A percentile compares a stretch with the other conserved stretches of the same genome.
Evolutionary conservation across 306 rosid genomes (phyloP).

Genomic region (Fagus sylvatica): DNA sequence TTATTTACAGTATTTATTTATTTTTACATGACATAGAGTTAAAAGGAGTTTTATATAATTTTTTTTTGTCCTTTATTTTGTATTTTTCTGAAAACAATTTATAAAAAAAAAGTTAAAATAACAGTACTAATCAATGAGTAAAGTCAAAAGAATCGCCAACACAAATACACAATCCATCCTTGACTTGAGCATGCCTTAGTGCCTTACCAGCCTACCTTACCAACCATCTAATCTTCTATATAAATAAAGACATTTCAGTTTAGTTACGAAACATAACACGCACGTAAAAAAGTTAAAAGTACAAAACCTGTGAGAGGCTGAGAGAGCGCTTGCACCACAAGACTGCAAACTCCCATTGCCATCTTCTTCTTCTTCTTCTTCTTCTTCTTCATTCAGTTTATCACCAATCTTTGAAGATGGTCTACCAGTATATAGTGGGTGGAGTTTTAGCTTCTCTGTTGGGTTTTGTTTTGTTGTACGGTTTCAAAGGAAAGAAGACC

Average conservation of each 20-base stretch:
- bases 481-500: constrained; percentile 35
- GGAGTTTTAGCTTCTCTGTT: constrained; percentile 47
- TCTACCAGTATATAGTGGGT: constrained; percentile 37
- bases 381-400: not conserved
- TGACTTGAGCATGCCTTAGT: too few relatives aligned
- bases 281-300: not conserved
- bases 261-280: not conserved
- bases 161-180: too few relatives aligned
- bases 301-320: not conserved
- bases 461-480: constrained; percentile 37
- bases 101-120: too few relatives aligned
- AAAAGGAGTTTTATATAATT: too few relatives aligned
- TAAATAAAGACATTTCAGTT: not conserved
- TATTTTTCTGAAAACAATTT: too few relatives aligned
- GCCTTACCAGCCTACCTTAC: not conserved
- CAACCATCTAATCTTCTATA: too few relatives aligned
- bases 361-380: constrained; percentile 3
- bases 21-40: too few relatives aligned
- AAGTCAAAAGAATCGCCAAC: too few relatives aligned
- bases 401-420: constrained; percentile 40
- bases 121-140: too few relatives aligned
- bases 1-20: too few relatives aligned
- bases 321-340: not conserved
- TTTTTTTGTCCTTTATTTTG: too few relatives aligned
- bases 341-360: not conserved